These are phyloP conservation scores for Camellia sinensis DNA, from an alignment of 148 eudicot genomes.

Conservation along the genomic window DNA sequence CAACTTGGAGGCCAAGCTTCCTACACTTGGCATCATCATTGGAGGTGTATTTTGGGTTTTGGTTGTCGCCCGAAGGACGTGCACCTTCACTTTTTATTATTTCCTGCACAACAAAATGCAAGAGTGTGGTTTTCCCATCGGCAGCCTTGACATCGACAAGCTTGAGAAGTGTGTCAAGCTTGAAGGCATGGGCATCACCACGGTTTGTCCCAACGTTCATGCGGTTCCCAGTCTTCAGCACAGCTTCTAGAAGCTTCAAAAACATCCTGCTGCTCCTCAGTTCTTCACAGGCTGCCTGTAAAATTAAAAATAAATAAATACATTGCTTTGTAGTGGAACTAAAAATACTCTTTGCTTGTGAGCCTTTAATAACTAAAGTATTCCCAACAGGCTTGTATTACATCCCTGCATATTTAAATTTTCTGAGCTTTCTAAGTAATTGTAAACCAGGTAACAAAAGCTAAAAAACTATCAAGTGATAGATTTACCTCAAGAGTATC, in stretches of 20 bases:
- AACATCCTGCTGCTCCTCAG: conserved; percentile 88
- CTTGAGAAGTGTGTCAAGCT: conserved; percentile 92
- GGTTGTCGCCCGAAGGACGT: conserved; percentile 42
- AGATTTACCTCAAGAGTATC: conserved; percentile 79
- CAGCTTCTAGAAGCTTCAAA: conserved; percentile 91
- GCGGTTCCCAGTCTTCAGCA: conserved; percentile 90
- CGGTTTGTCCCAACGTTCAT: conserved; percentile 97
- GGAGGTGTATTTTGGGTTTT: conserved; percentile 21
- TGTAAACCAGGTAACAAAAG: neutral
- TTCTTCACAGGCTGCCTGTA: conserved; percentile 94
- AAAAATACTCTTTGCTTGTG: too few relatives aligned
- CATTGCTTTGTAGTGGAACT: neutral
- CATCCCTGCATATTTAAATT: too few relatives aligned
- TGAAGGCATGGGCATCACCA: conserved; percentile 95
- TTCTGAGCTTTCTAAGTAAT: neutral
- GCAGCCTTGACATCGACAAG: conserved; percentile 92
- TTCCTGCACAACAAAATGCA: conserved; percentile 96
- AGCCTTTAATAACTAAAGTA: too few relatives aligned
- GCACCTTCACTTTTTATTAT: conserved; percentile 81
- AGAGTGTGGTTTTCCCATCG: conserved; percentile 89
- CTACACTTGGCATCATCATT: conserved; percentile 70
- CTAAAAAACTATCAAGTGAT: conserved; percentile 2
- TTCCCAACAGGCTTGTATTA: too few relatives aligned
- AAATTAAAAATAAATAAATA: neutral
- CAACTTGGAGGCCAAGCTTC: conserved; percentile 78